Conservation (phyloP, 2,329 filamentous ascomycete genomes). For the Penicillium brasilianum region DNA sequence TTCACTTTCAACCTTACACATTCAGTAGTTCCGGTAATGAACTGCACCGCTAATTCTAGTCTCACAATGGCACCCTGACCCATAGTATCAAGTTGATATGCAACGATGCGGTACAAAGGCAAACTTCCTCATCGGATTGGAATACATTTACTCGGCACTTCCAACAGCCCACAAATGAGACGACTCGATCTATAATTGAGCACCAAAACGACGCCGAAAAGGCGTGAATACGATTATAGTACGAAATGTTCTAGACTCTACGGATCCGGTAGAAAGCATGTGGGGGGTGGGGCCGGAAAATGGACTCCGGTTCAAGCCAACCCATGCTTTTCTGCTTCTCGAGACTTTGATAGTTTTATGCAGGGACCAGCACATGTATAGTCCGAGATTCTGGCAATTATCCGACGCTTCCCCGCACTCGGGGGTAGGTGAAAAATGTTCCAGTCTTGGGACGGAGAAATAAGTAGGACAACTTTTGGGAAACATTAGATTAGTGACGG, state of each 20-base stretch:
- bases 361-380: neutral
- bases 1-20: neutral
- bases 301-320: neutral
- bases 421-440: neutral
- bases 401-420: neutral
- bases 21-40: neutral
- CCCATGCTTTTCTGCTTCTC: neutral
- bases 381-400: neutral
- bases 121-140: neutral
- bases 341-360: neutral
- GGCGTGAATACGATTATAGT: neutral
- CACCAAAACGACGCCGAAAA: neutral
- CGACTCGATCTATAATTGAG: neutral
- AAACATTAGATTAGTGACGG: neutral
- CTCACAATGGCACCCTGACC: neutral
- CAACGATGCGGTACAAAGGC: neutral
- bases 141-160: neutral
- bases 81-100: neutral
- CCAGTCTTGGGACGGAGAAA: neutral
- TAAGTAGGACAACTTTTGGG: neutral
- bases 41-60: neutral
- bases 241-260: neutral
- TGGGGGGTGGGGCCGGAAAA: neutral
- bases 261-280: neutral
- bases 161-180: neutral